phyloP scores from a whole-genome alignment of 805 yeast genomes.

The Teunomyces funiuensis region DNA sequence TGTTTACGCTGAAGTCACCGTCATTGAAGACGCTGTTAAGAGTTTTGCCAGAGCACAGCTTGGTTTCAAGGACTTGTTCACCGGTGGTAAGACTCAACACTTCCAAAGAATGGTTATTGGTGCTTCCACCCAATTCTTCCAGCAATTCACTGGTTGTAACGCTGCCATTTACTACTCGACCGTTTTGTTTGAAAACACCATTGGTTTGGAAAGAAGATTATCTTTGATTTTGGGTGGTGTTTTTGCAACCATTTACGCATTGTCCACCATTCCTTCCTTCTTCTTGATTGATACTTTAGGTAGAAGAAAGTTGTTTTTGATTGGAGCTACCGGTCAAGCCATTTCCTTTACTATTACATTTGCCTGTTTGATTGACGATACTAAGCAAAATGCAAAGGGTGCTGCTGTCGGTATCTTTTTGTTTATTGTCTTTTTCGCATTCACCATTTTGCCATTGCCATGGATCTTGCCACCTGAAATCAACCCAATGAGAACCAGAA shows the following conservation, averaged over 20 bases:
- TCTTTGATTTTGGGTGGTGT: constrained; percentile 30
- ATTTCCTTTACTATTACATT: constrained; percentile 30
- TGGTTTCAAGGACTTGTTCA: constrained; percentile 24
- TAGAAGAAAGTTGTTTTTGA: constrained; percentile 33
- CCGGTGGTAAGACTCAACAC: constrained; percentile 25
- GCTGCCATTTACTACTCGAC: constrained; percentile 36
- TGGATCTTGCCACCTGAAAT: constrained; percentile 40
- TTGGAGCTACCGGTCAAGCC: constrained; percentile 33
- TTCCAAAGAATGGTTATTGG: constrained; percentile 27
- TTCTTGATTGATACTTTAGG: constrained; percentile 35
- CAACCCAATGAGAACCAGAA: constrained; percentile 38
- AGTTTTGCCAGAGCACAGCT: constrained; percentile 20
- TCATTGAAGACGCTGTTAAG: constrained; percentile 21
- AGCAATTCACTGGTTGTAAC: constrained; percentile 34
- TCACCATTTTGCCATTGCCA: constrained; percentile 35
- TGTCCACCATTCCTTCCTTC: constrained; percentile 34
- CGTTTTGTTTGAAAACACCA: constrained; percentile 26
- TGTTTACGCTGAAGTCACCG: constrained; percentile 22
- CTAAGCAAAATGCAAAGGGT: constrained; percentile 23
- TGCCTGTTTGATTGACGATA: constrained; percentile 23
- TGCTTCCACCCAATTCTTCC: constrained; percentile 26
- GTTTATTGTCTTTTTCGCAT: constrained; percentile 29
- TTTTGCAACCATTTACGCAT: constrained; percentile 30
- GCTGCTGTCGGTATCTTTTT: constrained; percentile 37
- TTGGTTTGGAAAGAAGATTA: constrained; percentile 24